These are phyloP conservation scores for Kwoniella bestiolae DNA, from an alignment of 768 basidiomycete genomes.

Conservation along the genomic window DNA sequence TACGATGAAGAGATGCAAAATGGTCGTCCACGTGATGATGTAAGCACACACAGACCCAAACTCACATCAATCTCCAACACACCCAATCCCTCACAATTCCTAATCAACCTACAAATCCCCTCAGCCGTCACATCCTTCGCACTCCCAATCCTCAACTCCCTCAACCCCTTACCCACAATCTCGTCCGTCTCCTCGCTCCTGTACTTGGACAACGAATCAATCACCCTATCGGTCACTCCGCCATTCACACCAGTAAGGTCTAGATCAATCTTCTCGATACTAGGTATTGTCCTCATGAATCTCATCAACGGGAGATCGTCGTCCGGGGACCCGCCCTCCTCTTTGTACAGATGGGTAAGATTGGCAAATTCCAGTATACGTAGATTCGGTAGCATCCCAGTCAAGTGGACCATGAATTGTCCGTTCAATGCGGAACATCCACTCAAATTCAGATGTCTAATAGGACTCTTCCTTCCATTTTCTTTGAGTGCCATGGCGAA, in stretches of 20 bases:
- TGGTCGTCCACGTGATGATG: too few species aligned
- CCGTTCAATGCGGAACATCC: constrained; percentile 74
- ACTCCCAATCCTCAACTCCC: constrained; percentile 58
- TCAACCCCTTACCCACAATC: constrained; percentile 25
- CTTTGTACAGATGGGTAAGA: constrained; percentile 70
- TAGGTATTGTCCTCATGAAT: constrained; percentile 71
- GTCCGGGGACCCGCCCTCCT: constrained; percentile 60
- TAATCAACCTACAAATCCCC: constrained; percentile 69
- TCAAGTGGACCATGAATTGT: constrained; percentile 72
- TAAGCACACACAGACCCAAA: too few species aligned
- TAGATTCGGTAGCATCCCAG: constrained; percentile 70
- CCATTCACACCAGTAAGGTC: constrained; percentile 70
- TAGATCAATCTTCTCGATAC: constrained; percentile 77
- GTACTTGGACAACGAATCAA: constrained; percentile 68
- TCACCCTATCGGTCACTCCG: constrained; percentile 70
- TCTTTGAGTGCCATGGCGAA: constrained; percentile 65
- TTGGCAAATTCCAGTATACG: constrained; percentile 79
- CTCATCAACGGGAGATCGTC: constrained; percentile 60
- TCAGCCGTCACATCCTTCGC: constrained; percentile 69
- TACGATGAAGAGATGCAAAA: too few species aligned
- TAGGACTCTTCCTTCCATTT: constrained; percentile 70
- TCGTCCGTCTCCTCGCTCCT: constrained; percentile 17
- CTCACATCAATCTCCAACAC: constrained; percentile 72
- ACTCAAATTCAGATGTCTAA: constrained; percentile 77
- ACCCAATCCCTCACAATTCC: constrained; percentile 66